Evolutionary conservation across 140 eudicot species (phyloP).

Genomic region (Eryngium alpinum): DNA sequence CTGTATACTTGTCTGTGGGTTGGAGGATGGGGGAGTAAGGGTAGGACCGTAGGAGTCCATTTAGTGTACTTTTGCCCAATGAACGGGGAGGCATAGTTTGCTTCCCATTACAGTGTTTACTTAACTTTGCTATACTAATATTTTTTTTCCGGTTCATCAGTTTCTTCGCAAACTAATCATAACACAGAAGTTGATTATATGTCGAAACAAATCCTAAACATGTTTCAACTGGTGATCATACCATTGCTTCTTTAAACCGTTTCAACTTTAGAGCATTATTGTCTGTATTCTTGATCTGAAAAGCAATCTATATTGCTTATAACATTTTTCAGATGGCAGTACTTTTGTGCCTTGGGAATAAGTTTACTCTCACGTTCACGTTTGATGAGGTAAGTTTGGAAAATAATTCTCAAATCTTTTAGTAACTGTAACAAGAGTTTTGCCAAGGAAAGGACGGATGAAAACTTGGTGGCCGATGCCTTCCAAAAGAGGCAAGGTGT

Average conservation of each 20-base stretch:
- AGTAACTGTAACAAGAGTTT: too few relatives aligned
- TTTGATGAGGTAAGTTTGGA: background rate
- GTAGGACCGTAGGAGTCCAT: background rate
- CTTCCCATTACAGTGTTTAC: too few relatives aligned
- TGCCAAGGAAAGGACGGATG: too few relatives aligned
- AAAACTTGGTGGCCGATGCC: too few relatives aligned
- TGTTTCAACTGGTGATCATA: too few relatives aligned
- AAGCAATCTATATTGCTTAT: background rate
- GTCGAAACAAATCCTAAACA: too few relatives aligned
- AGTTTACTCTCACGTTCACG: background rate
- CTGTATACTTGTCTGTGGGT: background rate
- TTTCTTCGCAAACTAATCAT: background rate
- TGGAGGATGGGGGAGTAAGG: background rate
- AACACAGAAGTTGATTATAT: background rate
- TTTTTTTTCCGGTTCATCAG: background rate
- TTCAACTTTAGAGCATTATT: too few relatives aligned
- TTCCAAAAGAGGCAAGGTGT: too few relatives aligned
- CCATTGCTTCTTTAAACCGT: too few relatives aligned
- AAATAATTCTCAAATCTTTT: background rate
- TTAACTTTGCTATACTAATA: background rate
- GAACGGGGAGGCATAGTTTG: background rate
- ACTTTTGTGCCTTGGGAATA: background rate
- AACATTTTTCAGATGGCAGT: background rate
- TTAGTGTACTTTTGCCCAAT: background rate
- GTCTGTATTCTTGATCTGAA: too few relatives aligned